A percentile compares a stretch with the other conserved stretches of the same genome.
phyloP scores from a whole-genome alignment of 345 rosid species.

The Lenwebbia sp. region DNA sequence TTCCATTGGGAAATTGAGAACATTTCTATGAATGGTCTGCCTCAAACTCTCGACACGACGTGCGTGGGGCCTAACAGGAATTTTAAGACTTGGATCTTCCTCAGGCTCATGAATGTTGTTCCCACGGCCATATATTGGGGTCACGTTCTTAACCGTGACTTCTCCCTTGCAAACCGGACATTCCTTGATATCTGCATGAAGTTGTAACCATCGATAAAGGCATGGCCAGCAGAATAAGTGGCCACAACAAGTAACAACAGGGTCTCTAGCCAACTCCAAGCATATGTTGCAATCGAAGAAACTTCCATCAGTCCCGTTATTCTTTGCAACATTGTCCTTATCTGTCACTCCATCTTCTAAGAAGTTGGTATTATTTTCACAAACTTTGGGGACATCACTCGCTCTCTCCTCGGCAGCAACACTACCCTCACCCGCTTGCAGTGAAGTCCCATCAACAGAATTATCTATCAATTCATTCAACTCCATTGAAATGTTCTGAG shows the following conservation, averaged over 20 bases:
- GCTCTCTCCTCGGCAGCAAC: constrained; percentile 60
- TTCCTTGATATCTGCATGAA: constrained; percentile 73
- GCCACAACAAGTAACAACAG: constrained; percentile 91
- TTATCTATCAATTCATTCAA: constrained; percentile 43
- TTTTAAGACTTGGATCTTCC: constrained; percentile 49
- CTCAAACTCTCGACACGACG: constrained; percentile 83
- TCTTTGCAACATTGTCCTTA: constrained; percentile 48
- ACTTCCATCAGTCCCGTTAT: constrained; percentile 47
- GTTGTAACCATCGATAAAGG: constrained; percentile 65
- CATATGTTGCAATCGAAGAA: constrained; percentile 83
- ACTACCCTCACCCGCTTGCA: constrained; percentile 92
- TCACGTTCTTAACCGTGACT: constrained; percentile 61
- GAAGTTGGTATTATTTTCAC: constrained; percentile 58
- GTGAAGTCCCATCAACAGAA: constrained; percentile 24
- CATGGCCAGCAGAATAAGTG: constrained; percentile 98
- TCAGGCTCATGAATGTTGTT: constrained; percentile 37
- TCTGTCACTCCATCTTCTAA: constrained; percentile 40
- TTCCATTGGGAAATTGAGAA: constrained; percentile 56
- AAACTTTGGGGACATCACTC: constrained; percentile 42
- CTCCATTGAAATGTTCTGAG: constrained; percentile 44
- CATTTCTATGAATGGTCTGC: constrained; percentile 57
- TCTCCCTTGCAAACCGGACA: constrained; percentile 98
- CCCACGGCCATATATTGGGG: constrained; percentile 84
- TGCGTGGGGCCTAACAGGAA: constrained; percentile 75
- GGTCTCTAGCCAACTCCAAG: constrained; percentile 71